Evolutionary conservation across 768 basidiomycete species (phyloP), one percentile per base, ranked within the genome.

Genomic region (Mycena crocata): DNA sequence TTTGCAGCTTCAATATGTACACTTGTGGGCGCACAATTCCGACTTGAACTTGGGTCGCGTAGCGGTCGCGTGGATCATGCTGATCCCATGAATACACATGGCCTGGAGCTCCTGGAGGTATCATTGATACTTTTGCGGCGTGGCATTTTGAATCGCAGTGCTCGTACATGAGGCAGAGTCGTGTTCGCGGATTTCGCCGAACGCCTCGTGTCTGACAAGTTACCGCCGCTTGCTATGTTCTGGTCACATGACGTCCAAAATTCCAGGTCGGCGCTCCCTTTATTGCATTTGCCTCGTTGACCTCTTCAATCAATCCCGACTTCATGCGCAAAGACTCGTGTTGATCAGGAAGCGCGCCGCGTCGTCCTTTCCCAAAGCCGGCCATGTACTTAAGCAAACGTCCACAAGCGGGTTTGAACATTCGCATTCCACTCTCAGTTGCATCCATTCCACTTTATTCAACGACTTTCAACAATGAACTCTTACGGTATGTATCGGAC

Each of bases 131-230:
- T 64, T 8, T 57, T 48, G 26, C 35, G 28, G 42, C 44, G 44
- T 56, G 51, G 40, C 54, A 35, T 42, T 42, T 10, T 1, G 34
- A 57, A 62, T 37, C 44, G 42, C 44, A n/a, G 23, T n/a, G 4
- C 9, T 44, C 21, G 1, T 2, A 57, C 66, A 67, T 28, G 68
- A 64, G 62, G 59, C 67, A 54, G 42, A 70, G 71, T 72, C 77
- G 77, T 79, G 77, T 66, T 67, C 50, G 57, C 74, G 76, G 72
- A 62, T 62, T 68, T 66, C 67, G 69, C 77, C 78, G 74, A 28
- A n/a, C 17, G 49, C 57, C 56, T 56, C 54, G 30, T 66, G 44
- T 46, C n/a, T 1, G 19, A 23, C 49, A 35, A 39, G 57, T 17
- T 8, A 17, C 26, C 39, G 40, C 34, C 15, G 19, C 50, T 74